Percentiles rank a stretch among this genome's conserved stretches.
Conservation (phyloP, 768 basidiomycete species). For the Dioszegia aurantiaca region DNA sequence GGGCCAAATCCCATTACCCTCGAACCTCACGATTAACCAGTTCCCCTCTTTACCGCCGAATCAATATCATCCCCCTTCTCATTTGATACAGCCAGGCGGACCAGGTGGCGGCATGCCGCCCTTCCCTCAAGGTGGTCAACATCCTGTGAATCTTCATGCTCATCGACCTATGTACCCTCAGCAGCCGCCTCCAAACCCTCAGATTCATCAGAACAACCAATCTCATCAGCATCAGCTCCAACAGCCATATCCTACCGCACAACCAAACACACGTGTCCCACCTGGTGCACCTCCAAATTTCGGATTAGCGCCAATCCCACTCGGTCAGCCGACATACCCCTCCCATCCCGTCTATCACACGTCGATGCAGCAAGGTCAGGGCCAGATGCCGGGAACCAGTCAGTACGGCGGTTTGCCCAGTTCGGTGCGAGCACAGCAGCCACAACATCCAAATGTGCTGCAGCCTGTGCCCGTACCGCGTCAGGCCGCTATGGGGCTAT, state of each 20-base stretch:
- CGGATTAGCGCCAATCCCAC: neutral
- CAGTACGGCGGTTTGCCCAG: neutral
- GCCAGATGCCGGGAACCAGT: neutral
- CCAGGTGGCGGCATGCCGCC: neutral
- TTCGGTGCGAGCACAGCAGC: neutral
- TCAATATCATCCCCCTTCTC: neutral
- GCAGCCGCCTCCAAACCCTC: neutral
- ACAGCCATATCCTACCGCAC: no score
- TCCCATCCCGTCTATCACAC: no score
- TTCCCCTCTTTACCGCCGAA: neutral
- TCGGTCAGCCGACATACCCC: neutral
- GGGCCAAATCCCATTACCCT: neutral
- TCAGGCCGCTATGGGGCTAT: conserved; percentile 6
- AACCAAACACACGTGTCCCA: no score
- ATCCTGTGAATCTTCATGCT: neutral
- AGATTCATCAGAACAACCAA: neutral
- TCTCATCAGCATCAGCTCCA: no score
- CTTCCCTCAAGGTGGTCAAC: neutral
- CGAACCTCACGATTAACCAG: neutral
- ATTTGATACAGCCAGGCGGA: neutral
- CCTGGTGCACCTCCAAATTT: no score
- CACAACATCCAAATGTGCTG: neutral
- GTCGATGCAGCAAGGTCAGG: neutral
- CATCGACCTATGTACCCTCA: neutral
- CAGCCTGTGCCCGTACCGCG: conserved; percentile 11